Evolutionary conservation across 768 basidiomycete species (phyloP), one percentile per base, ranked within the genome.

Genomic region (Boletus pseudopeckii): DNA sequence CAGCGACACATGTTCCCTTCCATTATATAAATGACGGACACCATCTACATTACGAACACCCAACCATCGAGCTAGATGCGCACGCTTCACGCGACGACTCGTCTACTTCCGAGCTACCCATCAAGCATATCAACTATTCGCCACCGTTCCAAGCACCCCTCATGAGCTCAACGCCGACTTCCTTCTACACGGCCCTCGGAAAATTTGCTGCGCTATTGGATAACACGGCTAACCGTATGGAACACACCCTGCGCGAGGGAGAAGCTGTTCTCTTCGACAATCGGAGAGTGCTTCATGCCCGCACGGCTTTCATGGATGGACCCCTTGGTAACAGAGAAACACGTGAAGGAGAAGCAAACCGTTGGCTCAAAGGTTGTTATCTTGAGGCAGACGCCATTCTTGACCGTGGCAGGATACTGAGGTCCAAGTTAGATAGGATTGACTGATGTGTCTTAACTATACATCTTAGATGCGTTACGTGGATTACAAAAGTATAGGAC

Each of bases 121-220:
- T 96, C 60, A 71, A 73, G 41, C 79, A 86, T 55, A 80, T 98
- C 64, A 98, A 94, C 72, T 98, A 96, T 70, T 88, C 90, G 1
- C 96, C 96, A 0, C 95, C 94, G 0, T 98, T 98, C 79, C 93
- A 96, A 72, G 93, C 88, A 0, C 87, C 91, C 0, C 75, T 93
- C 64, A 79, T 18, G 64, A 71, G 7, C 32, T 61, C 62, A 2
- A 85, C 85, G 4, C 80, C 84, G 1, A 55, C 65, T 7, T 69
- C 69, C 32, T 86, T 91, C 61, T 89, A 86, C 62, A 18, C 72
- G 1, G 88, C 90, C 5, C 72, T 98, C 4, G 58, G 65, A 4
- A 68, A 71, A 15, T 98, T 93, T 59, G 78, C 84, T 2, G 63
- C 69, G 0, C 60, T 85, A 13, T 66, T 94, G 2, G 79, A 85